phyloP scores from a whole-genome alignment of 2,329 filamentous ascomycete genomes.

The Aspergillus sp. region DNA sequence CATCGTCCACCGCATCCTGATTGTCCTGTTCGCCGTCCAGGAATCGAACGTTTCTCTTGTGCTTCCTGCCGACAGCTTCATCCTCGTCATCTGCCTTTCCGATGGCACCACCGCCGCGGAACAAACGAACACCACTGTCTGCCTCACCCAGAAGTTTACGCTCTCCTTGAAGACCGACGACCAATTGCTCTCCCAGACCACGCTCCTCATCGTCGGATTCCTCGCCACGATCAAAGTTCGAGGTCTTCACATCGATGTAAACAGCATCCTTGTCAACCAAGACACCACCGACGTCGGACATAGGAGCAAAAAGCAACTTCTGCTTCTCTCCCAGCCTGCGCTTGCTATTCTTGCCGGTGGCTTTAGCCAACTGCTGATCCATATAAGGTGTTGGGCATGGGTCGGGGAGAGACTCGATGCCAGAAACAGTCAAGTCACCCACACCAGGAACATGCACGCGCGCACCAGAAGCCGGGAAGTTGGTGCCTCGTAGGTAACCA shows the following conservation, averaged over 20 bases:
- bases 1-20: constrained; percentile 61
- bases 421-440: constrained; percentile 80
- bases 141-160: constrained; percentile 78
- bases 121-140: constrained; percentile 80
- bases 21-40: constrained; percentile 52
- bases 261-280: constrained; percentile 97
- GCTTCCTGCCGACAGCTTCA: constrained; percentile 59
- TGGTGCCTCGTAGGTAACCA: constrained; percentile 91
- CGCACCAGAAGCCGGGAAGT: constrained; percentile 83
- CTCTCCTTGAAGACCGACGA: constrained; percentile 83
- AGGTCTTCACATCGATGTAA: constrained; percentile 74
- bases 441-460: constrained; percentile 89
- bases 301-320: constrained; percentile 92
- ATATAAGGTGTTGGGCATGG: constrained; percentile 92
- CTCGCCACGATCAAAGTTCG: constrained; percentile 69
- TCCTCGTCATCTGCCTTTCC: constrained; percentile 56
- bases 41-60: constrained; percentile 53
- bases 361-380: constrained; percentile 82
- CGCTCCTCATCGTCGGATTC: constrained; percentile 66
- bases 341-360: constrained; percentile 72
- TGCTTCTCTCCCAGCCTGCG: constrained; percentile 92
- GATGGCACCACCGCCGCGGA: constrained; percentile 73
- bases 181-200: constrained; percentile 93
- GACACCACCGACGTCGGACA: constrained; percentile 95
- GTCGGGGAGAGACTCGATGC: constrained; percentile 85